Evolutionary conservation across 176 grass and related monocot genomes (phyloP), one percentile per base, ranked within the genome.

Genomic region (Lolium multiflorum): DNA sequence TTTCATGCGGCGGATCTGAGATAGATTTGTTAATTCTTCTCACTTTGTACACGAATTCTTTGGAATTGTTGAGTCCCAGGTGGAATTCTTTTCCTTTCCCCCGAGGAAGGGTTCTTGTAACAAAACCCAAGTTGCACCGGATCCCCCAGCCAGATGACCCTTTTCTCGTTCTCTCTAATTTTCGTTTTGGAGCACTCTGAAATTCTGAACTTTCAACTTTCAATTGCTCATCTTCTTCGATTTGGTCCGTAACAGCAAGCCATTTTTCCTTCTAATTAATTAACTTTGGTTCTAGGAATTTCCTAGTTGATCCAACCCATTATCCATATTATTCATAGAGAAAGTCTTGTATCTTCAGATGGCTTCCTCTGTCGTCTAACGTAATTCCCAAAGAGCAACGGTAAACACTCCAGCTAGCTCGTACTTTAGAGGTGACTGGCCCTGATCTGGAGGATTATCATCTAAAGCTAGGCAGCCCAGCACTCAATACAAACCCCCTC

Each of bases 131-230:
- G 26, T 18, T 61, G 39, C 50, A 65, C 14, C 18, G 35, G 79
- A 76, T 82, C 48, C 14, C 3, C 52, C 52, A 7, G 52, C 52
- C 16, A 54, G 52, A 37, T 18, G n/a, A 52, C 80, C 88, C 26
- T 73, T 62, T 16, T 31, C 48, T 24, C 38, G 41, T 41, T 43
- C 38, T 73, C 31, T 71, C 25, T 71, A 7, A 6, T 56, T 26
- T 60, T 78, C 7, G 51, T 20, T 55, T 63, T 22, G 66, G 81
- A 88, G 74, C 58, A 50, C 66, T 87, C 89, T 84, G 74, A 73
- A 28, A 31, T 31, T 90, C 89, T 79, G 76, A 76, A 25, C 73
- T 68, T 59, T 87, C 13, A 68, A 8, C 14, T 68, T 50, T 87
- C 13, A 68, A 15, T 20, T 44, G 74, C 17, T 26, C 49, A 26